Evolutionary conservation across 257 asterid genomes (phyloP).

Genomic region (Solanum pennellii): DNA sequence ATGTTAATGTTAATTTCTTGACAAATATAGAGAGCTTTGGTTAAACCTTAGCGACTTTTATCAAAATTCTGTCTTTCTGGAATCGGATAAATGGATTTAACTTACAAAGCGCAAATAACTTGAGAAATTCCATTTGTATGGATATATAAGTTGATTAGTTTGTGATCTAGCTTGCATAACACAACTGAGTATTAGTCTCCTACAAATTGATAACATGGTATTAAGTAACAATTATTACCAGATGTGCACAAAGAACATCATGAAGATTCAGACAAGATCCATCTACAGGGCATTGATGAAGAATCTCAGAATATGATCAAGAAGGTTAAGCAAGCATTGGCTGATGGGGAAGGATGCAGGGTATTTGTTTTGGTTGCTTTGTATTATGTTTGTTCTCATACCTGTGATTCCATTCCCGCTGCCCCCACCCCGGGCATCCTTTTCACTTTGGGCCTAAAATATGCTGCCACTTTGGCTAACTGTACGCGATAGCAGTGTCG

Average conservation of each 20-base stretch:
- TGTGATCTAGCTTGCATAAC: background rate
- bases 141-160: background rate
- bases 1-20: background rate
- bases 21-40: background rate
- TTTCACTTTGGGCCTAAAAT: constrained; percentile 2
- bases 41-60: background rate
- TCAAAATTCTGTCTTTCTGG: background rate
- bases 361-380: constrained; percentile 32
- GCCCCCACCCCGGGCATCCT: background rate
- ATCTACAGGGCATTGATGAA: constrained; percentile 63
- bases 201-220: background rate
- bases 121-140: background rate
- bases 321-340: constrained; percentile 83
- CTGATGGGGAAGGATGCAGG: constrained; percentile 89
- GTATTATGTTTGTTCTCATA: background rate
- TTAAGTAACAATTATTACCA: constrained; percentile 14
- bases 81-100: background rate
- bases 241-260: constrained; percentile 65
- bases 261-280: constrained; percentile 32
- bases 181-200: background rate
- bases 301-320: constrained; percentile 71
- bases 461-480: background rate
- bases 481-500: background rate
- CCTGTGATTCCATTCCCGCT: background rate
- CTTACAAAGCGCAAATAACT: background rate